Evolutionary conservation across 202 grass and related monocot species (phyloP), one percentile per base, ranked within the genome.

Genomic region (Elaeis oleifera): DNA sequence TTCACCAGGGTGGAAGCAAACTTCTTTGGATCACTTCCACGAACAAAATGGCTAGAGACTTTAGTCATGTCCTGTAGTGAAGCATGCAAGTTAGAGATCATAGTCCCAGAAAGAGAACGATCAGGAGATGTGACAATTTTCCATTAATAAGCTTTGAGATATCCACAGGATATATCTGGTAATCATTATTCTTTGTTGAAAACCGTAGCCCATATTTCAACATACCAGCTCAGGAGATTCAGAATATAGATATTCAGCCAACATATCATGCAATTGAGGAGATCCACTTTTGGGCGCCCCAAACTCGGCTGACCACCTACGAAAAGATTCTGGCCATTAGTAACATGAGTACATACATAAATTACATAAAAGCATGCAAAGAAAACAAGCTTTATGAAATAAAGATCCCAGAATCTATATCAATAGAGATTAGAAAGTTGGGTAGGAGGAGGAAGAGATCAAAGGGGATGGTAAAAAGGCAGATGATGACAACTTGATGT

Each of bases 41-140:
- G 83, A 24, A 97, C 88, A 89, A 97, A 92, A 64, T 97, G 79
- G 71, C 82, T 89, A 55, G 94, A 92, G 36, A 97, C 88, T 81
- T 80, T 97, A 29, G 68, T 67, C 94, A 97, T 92, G 59, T 97
- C 94, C 94, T 97, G 59, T 53, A 78, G 25, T 17, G 66, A 55
- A 78, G 80, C 11, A 66, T 25, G 22, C 24, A 74, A 32, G 51
- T 80, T 44, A 44, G 36, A 11, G 36, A 44, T 13, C 1, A 0
- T 44, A 44, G 36, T 44, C 9, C 36, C 36, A 44, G 36, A 44
- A 44, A 44, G 11, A 44, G 36, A 44, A 44, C 36, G 13, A 44
- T 19, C 53, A 56, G 23, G 17, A 55, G 54, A 23, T 21, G 19
- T 56, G 19, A 21, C 54, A 44, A 2, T 44, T 44, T 44, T 9